Conservation (phyloP, 371 early-diverging fungal genomes). For the Syncephalastrum monosporum region DNA sequence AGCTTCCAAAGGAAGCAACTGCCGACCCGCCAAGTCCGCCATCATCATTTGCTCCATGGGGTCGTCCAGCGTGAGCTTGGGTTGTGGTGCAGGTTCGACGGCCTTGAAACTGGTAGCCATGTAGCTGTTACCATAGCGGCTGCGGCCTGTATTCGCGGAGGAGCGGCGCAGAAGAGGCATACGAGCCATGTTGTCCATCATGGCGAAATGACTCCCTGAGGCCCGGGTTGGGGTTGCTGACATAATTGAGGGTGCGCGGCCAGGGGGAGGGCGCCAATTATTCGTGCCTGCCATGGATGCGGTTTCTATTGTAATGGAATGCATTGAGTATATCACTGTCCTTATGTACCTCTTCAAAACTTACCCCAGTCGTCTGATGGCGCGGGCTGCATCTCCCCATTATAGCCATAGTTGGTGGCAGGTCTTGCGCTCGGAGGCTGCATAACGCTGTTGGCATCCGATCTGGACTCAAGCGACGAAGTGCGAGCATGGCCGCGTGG, state of each 20-base stretch:
- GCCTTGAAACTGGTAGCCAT: constrained; percentile 48
- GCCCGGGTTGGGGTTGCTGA: constrained; percentile 18
- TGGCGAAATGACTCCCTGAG: constrained; percentile 16
- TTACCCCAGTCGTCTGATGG: constrained; percentile 21
- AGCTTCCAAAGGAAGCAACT: constrained; percentile 39
- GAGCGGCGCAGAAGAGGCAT: constrained; percentile 9
- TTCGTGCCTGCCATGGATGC: constrained; percentile 7
- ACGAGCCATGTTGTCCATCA: constrained; percentile 9
- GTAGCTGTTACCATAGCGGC: constrained; percentile 38
- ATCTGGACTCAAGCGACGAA: constrained; percentile 16
- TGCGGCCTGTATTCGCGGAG: constrained; percentile 23
- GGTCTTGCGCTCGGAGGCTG: constrained; percentile 6
- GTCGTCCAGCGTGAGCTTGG: constrained; percentile 24
- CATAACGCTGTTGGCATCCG: constrained; percentile 12
- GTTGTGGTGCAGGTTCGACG: constrained; percentile 42
- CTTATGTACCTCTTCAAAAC: not conserved
- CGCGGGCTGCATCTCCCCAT: constrained; percentile 2
- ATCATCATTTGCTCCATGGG: constrained; percentile 28
- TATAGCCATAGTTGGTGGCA: constrained; percentile 4
- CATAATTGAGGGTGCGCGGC: constrained; percentile 29
- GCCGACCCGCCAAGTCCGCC: constrained; percentile 40
- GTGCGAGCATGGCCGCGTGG: constrained; percentile 11
- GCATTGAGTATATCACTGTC: not conserved
- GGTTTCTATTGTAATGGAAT: constrained; percentile 12
- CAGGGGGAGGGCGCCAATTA: constrained; percentile 14